Base-by-base conservation (phyloP, 352 stramenopile species). In the Phytopythium boreale region DNA sequence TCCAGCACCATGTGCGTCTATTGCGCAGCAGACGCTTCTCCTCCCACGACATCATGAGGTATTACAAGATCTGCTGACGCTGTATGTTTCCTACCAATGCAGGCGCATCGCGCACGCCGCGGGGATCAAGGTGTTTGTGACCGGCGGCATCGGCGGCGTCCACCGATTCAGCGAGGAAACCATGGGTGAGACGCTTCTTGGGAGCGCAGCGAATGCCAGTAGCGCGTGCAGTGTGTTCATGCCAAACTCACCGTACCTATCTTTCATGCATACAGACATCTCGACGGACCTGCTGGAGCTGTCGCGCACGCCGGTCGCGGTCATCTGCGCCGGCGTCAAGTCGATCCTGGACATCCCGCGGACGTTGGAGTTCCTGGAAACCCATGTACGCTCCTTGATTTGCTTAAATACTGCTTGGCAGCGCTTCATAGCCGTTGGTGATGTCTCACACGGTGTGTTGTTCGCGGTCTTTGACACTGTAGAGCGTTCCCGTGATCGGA, bases 321-420 rank as follows among this genome's bases (percentile, higher is more conserved):
- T 99, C 31, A 87, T 99, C 26, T 99, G 94, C 63, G 97, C 97
- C 15, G 98, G 98, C n/a, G 93, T 99, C 66, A 99, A 99, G 80
- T 98, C 88, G 27, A 99, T 99, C 69, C 76, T 99, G 22, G 98
- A 99, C 76, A 98, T 99, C 56, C 82, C 84, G 19, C 78, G 90
- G 41, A 99, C 97, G 24, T 74, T 99, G 4, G 97, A 99, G 84
- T 97, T 96, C 56, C 78, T 99, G 20, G 97, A 99, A 81, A 99
- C 97, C 0, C 76, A 92, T 61, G 83, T 92, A 75, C 43, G 37
- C 17, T 22, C 44, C 19, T 26, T 44, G n/a, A n/a, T n/a, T n/a
- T n/a, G n/a, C n/a, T n/a, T n/a, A n/a, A n/a, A n/a, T n/a, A n/a
- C n/a, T n/a, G 56, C 15, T 26, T 61, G 46, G 53, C n/a, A 27